Evolutionary conservation across 331 rosid species (phyloP).

Genomic region (Cydonia oblonga): DNA sequence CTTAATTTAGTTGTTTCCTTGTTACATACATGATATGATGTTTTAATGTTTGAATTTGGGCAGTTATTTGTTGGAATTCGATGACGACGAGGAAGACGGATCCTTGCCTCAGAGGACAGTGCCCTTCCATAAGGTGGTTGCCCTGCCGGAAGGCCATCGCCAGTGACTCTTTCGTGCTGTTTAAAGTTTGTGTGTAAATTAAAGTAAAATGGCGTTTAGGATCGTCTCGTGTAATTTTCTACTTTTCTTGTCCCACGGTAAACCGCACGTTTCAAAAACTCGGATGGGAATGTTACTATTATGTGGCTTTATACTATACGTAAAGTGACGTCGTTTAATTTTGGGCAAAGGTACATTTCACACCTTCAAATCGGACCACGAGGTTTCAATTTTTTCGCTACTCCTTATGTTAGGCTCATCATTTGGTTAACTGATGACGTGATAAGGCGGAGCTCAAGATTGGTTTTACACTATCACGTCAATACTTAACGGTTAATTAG

Average conservation of each 20-base stretch:
- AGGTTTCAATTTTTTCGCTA: too few species aligned
- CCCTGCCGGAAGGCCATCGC: constrained; percentile 91
- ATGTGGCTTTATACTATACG: not conserved
- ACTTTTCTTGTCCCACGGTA: not conserved
- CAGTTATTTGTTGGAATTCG: constrained; percentile 94
- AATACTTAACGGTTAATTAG: too few species aligned
- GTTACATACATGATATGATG: not conserved
- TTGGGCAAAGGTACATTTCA: too few species aligned
- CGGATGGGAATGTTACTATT: not conserved
- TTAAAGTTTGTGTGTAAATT: constrained; percentile 20
- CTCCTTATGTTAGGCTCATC: too few species aligned
- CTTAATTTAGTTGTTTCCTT: not conserved
- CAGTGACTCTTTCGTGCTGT: constrained; percentile 32
- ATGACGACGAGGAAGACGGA: constrained; percentile 96
- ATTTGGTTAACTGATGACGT: too few species aligned
- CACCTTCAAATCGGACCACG: too few species aligned
- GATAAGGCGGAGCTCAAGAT: too few species aligned
- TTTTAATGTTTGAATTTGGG: not conserved
- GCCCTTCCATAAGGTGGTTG: constrained; percentile 84
- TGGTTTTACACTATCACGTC: too few species aligned
- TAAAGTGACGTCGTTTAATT: too few species aligned
- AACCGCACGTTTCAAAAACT: not conserved
- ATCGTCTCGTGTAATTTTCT: not conserved
- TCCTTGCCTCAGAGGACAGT: constrained; percentile 85
- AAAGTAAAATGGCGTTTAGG: not conserved